Evolutionary conservation across 176 grass and related monocot species (phyloP), one percentile per base, ranked within the genome.

Genomic region (Leersia perrieri): DNA sequence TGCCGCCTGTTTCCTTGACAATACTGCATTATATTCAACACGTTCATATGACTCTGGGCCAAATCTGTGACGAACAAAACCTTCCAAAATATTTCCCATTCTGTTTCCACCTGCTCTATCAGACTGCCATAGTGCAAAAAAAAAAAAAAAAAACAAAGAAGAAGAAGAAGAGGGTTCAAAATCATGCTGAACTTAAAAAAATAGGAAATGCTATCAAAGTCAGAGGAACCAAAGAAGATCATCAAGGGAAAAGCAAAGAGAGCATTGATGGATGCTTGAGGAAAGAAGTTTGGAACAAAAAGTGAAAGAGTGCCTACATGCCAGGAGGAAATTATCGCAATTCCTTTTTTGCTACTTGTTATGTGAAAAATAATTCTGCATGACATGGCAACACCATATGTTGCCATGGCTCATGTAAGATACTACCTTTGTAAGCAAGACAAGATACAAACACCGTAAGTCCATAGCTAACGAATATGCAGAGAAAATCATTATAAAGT

Each of bases 71-170:
- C 62, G 31, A 33, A 98, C 16, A 85, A 89, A 68, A 79, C 86
- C 72, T 82, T 98, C 95, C 66, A 98, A 84, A 32, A 92, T 86
- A 66, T 87, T 78, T 60, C 95, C 90, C 64, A 91, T 64, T 77
- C 58, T 55, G 33, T 85, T 85, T 41, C 84, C 90, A 87, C 66
- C 72, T 60, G 87, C 71, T 38, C 86, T 86, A 60, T 83, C 81
- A 63, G 89, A 87, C 87, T 97, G 80, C 51, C 33, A 88, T 62
- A 70, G 70, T 33, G 22, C 61, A 62, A 85, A 75, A 87, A 84
- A 45, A 36, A 11, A 49, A 3, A n/a, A n/a, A n/a, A n/a, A n/a
- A n/a, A n/a, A n/a, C n/a, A n/a, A n/a, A n/a, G n/a, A n/a, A n/a
- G n/a, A n/a, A n/a, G n/a, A n/a, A n/a, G n/a, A n/a, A n/a, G n/a